Base-by-base conservation (phyloP, 2,329 filamentous ascomycete genomes). In the Sclerotinia sclerotiorum region DNA sequence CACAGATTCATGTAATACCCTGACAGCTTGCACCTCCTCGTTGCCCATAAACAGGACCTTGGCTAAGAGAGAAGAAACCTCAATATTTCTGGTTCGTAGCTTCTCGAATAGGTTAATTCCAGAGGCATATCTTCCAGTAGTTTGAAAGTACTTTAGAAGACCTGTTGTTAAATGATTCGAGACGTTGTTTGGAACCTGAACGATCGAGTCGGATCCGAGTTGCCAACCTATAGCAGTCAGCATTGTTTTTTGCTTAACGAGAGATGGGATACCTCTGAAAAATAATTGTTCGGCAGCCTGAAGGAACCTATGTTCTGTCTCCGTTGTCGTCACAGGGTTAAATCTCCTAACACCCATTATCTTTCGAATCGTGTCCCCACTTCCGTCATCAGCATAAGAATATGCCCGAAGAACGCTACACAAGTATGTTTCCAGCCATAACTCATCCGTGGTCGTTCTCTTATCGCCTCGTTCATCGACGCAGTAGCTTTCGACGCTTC, bases 101-200 rank as follows among this genome's bases (percentile, higher is more conserved):
- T 99, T 99, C 80, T 98, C 93, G 75, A 99, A 99, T 0, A 99
- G 85, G 74, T 99, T 99, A 79, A 99, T 97, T 19, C 94, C 95
- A 0, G 95, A 98, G 11, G 94, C 87, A 76, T 95, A 97, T 69
- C 95, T 89, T 24, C 95, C 96, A 0, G 94, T 98, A 0, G 95
- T 99, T 75, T 94, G 88, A 74, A 99, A 96, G 78, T 99, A 99
- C 79, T 92, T 92, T 44, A 99, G 83, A 7, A 99, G 87, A 4
- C 96, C 95, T n/a, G 92, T 89, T 1, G 94, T 97, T 51, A 99
- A 84, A 79, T 98, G 94, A 77, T 99, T 99, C 21, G 93, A 96
- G 68, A 98, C 95, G 69, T 95, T 90, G 76, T 97, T 99, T 3
- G 95, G 95, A 4, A 99, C 94, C 80, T 99, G 95, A 6, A 98